Conservation (phyloP, 306 rosid genomes). For the Prunus kanzakura region DNA sequence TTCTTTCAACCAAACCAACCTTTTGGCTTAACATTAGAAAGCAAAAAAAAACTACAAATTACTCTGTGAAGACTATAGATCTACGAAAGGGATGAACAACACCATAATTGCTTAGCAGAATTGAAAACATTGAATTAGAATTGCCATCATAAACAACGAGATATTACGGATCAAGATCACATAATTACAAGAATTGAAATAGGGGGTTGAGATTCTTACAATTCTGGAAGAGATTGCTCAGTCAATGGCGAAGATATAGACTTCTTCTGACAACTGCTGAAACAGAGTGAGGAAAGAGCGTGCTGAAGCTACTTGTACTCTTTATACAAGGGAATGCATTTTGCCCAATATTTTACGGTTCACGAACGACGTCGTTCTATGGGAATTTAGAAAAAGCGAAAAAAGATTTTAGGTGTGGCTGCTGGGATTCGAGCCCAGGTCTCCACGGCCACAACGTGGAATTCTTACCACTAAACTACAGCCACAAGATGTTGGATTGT, state of each 20-base stretch:
- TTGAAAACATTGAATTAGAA: background rate
- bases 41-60: background rate
- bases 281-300: background rate
- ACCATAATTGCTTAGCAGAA: background rate
- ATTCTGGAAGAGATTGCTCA: background rate
- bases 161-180: background rate
- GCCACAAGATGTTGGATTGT: background rate
- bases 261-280: background rate
- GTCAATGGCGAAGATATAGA: background rate
- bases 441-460: conserved; percentile 40
- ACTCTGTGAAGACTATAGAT: background rate
- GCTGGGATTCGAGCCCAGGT: conserved; percentile 32
- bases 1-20: background rate
- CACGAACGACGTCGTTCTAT: background rate
- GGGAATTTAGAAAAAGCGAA: background rate
- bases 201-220: background rate
- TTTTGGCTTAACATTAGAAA: background rate
- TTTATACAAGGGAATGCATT: background rate
- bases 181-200: background rate
- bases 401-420: background rate
- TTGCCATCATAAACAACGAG: background rate
- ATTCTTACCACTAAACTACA: conserved; percentile 36
- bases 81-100: background rate
- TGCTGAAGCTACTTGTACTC: background rate
- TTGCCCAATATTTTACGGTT: background rate